Evolutionary conservation across 176 grass and related monocot species (phyloP).

Genomic region (Typha latifolia): DNA sequence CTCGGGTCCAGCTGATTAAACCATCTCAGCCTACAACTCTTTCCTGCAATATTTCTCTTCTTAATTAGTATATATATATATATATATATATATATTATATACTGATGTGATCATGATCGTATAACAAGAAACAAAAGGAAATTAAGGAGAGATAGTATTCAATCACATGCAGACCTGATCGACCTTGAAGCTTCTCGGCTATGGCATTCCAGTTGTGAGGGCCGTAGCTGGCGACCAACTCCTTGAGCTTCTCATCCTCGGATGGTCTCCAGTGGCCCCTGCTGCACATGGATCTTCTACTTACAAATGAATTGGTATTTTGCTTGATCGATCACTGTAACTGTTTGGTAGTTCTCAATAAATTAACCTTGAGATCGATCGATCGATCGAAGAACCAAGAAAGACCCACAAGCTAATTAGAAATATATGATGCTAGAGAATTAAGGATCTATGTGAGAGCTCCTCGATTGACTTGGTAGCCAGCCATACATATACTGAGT

Average conservation of each 20-base stretch:
- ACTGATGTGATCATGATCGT: background rate
- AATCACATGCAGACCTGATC: slow-evolving; percentile 52
- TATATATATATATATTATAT: background rate
- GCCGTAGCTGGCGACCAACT: slow-evolving; percentile 56
- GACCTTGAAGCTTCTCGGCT: slow-evolving; percentile 83
- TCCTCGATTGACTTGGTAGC: background rate
- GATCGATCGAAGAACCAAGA: background rate
- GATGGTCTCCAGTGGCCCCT: slow-evolving; percentile 93
- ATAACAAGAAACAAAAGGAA: background rate
- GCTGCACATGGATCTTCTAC: slow-evolving; percentile 36
- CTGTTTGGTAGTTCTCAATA: background rate
- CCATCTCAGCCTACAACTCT: slow-evolving; percentile 95
- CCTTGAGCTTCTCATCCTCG: slow-evolving; percentile 85
- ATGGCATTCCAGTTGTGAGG: slow-evolving; percentile 94
- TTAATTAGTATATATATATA: background rate
- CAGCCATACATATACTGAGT: background rate
- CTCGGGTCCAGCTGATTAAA: slow-evolving; percentile 92
- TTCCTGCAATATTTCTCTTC: slow-evolving; percentile 31
- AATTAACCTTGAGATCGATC: background rate
- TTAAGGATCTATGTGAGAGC: background rate
- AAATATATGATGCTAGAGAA: background rate
- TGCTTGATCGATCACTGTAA: no score
- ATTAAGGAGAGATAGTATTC: background rate
- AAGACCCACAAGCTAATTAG: background rate
- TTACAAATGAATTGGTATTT: no score